These are phyloP conservation scores for Alternaria angustiovoidea DNA, from an alignment of 2,329 filamentous ascomycete genomes.

Conservation along the genomic window DNA sequence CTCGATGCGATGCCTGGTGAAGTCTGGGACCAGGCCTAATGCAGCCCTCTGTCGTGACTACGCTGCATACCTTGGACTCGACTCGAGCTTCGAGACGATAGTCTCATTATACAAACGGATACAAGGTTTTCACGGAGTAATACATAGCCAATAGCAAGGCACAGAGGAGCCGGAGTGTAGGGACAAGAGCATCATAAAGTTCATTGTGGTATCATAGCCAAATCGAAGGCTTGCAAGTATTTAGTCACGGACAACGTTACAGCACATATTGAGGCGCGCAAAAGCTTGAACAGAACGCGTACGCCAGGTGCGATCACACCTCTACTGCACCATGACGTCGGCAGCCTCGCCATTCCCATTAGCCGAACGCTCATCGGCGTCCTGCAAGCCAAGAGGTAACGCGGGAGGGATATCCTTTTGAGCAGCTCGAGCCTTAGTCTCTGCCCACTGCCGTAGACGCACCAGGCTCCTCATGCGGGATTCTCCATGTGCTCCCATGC, in stretches of 20 bases:
- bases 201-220: not conserved
- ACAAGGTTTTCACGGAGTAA: not conserved
- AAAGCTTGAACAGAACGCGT: not conserved
- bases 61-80: not conserved
- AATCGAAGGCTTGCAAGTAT: not conserved
- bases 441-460: slow-evolving; percentile 84
- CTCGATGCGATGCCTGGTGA: not conserved
- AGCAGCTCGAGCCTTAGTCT: slow-evolving; percentile 64
- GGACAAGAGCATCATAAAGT: not conserved
- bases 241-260: not conserved
- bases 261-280: not conserved
- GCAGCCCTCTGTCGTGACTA: not conserved
- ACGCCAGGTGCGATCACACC: not conserved
- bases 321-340: slow-evolving; percentile 47
- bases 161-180: not conserved
- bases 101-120: not conserved
- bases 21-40: not conserved
- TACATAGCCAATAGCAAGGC: not conserved
- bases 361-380: slow-evolving; percentile 33
- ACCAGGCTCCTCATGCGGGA: slow-evolving; percentile 84
- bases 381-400: slow-evolving; percentile 55
- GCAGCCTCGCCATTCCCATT: slow-evolving; percentile 44
- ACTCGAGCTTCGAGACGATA: not conserved
- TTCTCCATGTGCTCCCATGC: slow-evolving; percentile 76
- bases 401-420: slow-evolving; percentile 53